Percentiles rank a stretch among this genome's conserved stretches.
These are phyloP conservation scores for Fraxinus sp. DNA, from an alignment of 305 asterid genomes.

Conservation along the genomic window DNA sequence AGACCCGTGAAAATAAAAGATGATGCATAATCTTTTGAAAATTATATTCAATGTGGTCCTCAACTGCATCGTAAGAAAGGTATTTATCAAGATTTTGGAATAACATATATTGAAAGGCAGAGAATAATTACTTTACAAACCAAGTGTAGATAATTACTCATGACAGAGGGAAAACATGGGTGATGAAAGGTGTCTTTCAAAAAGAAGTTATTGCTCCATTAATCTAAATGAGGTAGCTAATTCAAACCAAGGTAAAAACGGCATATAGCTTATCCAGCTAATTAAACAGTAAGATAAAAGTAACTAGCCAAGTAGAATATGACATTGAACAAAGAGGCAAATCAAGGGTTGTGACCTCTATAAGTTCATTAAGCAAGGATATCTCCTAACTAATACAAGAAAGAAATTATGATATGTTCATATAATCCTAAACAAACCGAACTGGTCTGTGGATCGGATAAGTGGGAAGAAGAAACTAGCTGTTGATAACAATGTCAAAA, in stretches of 20 bases:
- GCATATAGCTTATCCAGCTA: background rate
- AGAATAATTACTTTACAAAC: background rate
- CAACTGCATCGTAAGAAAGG: background rate
- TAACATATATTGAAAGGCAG: background rate
- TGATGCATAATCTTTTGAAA: background rate
- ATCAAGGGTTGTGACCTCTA: constrained; percentile 2
- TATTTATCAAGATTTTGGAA: background rate
- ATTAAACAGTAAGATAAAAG: background rate
- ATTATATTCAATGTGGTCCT: background rate
- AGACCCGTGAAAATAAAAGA: background rate
- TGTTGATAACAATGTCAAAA: background rate
- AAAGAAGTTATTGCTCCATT: background rate
- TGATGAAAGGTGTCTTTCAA: background rate
- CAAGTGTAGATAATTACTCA: background rate
- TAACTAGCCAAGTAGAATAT: background rate
- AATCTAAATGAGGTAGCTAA: background rate
- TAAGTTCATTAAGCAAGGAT: background rate
- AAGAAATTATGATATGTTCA: background rate
- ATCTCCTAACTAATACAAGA: background rate
- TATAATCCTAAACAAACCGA: background rate
- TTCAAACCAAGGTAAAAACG: background rate
- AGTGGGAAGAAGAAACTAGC: constrained; percentile 9
- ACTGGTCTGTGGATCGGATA: background rate
- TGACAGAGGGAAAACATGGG: background rate
- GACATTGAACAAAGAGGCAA: background rate